phyloP scores from a whole-genome alignment of 495 filamentous ascomycete genomes.

The Neurospora pannonica region DNA sequence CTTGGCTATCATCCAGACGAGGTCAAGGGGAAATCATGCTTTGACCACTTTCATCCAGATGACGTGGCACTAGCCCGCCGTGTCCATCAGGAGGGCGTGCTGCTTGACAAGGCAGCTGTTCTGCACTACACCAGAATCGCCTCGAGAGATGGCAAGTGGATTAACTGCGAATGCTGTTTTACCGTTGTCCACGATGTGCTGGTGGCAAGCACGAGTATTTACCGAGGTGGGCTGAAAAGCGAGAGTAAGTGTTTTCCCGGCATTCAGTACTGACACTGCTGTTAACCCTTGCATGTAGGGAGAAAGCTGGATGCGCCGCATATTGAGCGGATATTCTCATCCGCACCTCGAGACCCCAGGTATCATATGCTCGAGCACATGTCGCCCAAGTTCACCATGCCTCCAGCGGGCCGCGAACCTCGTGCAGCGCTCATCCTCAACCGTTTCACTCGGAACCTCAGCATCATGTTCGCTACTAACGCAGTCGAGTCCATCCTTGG shows the following conservation, averaged over 20 bases:
- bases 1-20: slow-evolving; percentile 71
- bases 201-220: slow-evolving; percentile 77
- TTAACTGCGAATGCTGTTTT: slow-evolving; percentile 83
- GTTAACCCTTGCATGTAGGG: slow-evolving; percentile 38
- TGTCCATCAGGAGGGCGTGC: slow-evolving; percentile 62
- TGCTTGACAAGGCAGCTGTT: slow-evolving; percentile 77
- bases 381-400: slow-evolving; percentile 69
- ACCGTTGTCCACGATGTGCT: slow-evolving; percentile 81
- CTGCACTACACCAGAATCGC: slow-evolving; percentile 69
- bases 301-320: slow-evolving; percentile 71
- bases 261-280: not conserved
- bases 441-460: slow-evolving; percentile 72
- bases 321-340: slow-evolving; percentile 69
- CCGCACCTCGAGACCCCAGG: slow-evolving; percentile 72
- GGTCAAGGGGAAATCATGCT: slow-evolving; percentile 67
- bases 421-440: slow-evolving; percentile 81
- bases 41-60: slow-evolving; percentile 79
- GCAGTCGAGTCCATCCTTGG: slow-evolving; percentile 66
- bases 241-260: slow-evolving; percentile 50
- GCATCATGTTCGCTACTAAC: slow-evolving; percentile 79
- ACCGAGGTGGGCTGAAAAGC: slow-evolving; percentile 57
- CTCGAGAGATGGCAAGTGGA: slow-evolving; percentile 59
- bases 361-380: slow-evolving; percentile 87
- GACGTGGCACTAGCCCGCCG: slow-evolving; percentile 68
- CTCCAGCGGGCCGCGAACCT: slow-evolving; percentile 60